Base-by-base conservation (phyloP, 2,329 filamentous ascomycete species). In the Ceratocystis papillata region DNA sequence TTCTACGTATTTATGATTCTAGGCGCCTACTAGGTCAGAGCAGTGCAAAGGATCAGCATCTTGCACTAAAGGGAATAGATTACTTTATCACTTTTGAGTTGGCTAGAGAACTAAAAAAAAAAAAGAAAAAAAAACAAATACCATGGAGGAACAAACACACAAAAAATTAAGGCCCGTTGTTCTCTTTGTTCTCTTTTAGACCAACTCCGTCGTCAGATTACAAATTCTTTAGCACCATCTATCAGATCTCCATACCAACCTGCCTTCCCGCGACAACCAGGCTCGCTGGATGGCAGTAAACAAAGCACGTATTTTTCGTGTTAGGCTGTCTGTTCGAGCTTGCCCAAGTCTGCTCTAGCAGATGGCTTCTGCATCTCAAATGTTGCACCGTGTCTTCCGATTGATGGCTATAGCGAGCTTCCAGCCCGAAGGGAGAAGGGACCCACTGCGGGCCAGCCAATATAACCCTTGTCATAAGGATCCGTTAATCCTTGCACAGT, bases 401-500 rank as follows among this genome's bases (percentile, higher is more conserved):
- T 50, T 25, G n/a, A 50, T 8, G 17, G 15, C 46, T 57, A n/a
- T 55, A 20, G 10, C 4, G 22, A 50, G 22, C n/a, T 22, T 25
- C 17, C 20, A 50, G 46, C 46, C 46, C 46, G 46, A 57, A n/a
- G 4, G 28, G 28, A 30, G 20, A 15, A 33, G 22, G 12, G 22
- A 25, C 22, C 53, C 53, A 30, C 53, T 30, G 12, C 53, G 46
- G 46, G 46, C 53, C 46, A n/a, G 22, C n/a, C 28, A 57, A 57
- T 57, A 28, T 57, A 57, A 57, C 53, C 53, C 53, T 57, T 57
- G 53, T 30, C 17, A 30, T 57, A 30, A 30, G 53, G 53, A 57
- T 57, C 28, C 22, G 30, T 17, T 17, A 22, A 57, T 57, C 53
- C 53, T 30, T 57, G 53, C 8, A 30, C 30, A 41, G 53, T 57